Evolutionary conservation across 164 flowering plant genomes (phyloP).

Genomic region (Kalanchoe fedtschenkoi): DNA sequence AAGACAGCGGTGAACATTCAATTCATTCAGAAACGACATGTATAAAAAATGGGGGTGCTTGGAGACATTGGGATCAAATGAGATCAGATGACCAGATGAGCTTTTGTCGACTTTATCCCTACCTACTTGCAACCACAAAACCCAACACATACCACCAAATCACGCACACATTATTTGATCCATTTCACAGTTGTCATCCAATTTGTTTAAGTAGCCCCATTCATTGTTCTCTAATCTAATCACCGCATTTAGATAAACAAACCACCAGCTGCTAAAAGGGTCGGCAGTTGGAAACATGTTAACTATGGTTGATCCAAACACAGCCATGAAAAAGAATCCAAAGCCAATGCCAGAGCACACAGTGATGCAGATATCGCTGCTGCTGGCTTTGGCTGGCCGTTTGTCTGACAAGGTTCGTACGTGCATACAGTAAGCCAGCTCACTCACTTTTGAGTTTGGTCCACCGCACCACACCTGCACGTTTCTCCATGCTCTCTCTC

Average conservation of each 20-base stretch:
- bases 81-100: not conserved
- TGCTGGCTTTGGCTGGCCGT: not conserved
- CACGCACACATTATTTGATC: not conserved
- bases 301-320: slow-evolving; percentile 4
- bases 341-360: slow-evolving; percentile 1
- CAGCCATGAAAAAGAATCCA: not conserved
- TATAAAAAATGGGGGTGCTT: too few species aligned
- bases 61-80: too few species aligned
- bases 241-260: not conserved
- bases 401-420: not conserved
- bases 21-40: not conserved
- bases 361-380: not conserved
- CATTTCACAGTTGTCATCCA: not conserved
- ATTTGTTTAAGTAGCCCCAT: not conserved
- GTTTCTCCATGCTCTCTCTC: not conserved
- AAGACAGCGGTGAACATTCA: too few species aligned
- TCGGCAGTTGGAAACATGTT: too few species aligned
- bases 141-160: not conserved
- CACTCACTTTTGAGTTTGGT: not conserved
- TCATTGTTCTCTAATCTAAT: not conserved
- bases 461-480: slow-evolving; percentile 4
- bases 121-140: not conserved
- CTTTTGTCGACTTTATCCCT: not conserved
- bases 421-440: not conserved
- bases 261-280: too few species aligned